Conservation (phyloP, 148 eudicot genomes). For the Gaultheria prostrata region DNA sequence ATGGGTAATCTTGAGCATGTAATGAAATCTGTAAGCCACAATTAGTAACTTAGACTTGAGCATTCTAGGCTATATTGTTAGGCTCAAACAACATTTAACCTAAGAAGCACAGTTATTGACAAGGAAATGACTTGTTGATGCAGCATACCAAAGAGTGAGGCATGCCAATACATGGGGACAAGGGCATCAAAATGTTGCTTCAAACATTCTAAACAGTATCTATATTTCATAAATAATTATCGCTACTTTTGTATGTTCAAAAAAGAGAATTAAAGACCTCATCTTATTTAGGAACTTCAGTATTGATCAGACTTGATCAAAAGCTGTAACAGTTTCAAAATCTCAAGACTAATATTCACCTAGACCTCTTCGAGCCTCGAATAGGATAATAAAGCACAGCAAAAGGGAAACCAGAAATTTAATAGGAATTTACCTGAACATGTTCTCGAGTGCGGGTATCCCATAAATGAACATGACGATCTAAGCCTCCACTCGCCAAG, state of each 20-base stretch:
- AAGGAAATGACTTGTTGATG: background rate
- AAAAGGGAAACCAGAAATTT: background rate
- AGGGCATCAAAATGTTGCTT: background rate
- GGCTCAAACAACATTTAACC: background rate
- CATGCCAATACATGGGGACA: background rate
- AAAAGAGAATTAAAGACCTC: background rate
- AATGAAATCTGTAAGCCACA: background rate
- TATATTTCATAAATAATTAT: background rate
- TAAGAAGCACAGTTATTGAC: background rate
- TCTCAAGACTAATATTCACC: background rate
- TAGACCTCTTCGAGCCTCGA: background rate
- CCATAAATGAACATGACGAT: slow-evolving; percentile 97
- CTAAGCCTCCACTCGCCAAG: slow-evolving; percentile 87
- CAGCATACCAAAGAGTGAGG: background rate
- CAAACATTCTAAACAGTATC: background rate
- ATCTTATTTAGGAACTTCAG: background rate
- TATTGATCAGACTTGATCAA: background rate
- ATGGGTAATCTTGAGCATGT: background rate
- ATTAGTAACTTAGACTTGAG: background rate
- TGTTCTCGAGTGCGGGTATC: slow-evolving; percentile 82
- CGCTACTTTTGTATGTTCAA: background rate
- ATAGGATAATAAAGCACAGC: background rate
- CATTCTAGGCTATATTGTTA: background rate
- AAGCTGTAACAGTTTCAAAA: background rate
- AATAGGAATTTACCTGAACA: slow-evolving; percentile 52